These are phyloP conservation scores for Phragmites australis DNA, from an alignment of 176 grass and related monocot genomes.

Conservation along the genomic window DNA sequence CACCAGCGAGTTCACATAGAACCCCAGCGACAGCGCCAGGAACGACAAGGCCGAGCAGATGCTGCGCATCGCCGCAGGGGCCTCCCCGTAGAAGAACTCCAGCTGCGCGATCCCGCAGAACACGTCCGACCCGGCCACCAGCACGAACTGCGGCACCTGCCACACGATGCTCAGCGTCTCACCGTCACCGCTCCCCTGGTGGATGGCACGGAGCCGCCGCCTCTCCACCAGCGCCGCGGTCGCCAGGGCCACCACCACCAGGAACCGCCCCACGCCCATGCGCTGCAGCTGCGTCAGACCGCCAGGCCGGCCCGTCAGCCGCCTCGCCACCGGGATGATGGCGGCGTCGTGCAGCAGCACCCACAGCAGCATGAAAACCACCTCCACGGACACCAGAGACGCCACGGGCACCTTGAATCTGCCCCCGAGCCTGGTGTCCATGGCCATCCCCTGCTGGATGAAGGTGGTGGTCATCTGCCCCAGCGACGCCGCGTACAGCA, in stretches of 20 bases:
- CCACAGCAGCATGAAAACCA: constrained; percentile 62
- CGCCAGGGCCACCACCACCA: constrained; percentile 49
- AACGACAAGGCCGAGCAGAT: constrained; percentile 75
- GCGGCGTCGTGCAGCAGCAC: constrained; percentile 57
- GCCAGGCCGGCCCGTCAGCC: background rate
- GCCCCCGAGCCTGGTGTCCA: constrained; percentile 46
- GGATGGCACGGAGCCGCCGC: constrained; percentile 34
- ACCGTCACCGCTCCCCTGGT: background rate
- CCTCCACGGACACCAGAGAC: constrained; percentile 56
- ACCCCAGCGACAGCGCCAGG: constrained; percentile 64
- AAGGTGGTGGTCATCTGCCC: constrained; percentile 80
- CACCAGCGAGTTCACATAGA: constrained; percentile 71
- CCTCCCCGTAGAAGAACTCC: constrained; percentile 90
- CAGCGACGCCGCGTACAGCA: constrained; percentile 64
- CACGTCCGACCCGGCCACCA: constrained; percentile 66
- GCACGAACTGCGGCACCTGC: constrained; percentile 75
- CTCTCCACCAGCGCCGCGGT: constrained; percentile 65
- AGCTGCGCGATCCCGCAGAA: constrained; percentile 76
- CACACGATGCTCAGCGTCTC: constrained; percentile 54
- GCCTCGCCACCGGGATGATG: constrained; percentile 42
- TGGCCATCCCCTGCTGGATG: constrained; percentile 78
- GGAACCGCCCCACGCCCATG: constrained; percentile 82
- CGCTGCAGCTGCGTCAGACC: constrained; percentile 70
- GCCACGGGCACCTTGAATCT: constrained; percentile 59
- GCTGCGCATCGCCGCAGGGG: constrained; percentile 71